These are phyloP conservation scores for Plasmodium chabaudi DNA, from an alignment of 169 alveolate species.

Conservation along the genomic window DNA sequence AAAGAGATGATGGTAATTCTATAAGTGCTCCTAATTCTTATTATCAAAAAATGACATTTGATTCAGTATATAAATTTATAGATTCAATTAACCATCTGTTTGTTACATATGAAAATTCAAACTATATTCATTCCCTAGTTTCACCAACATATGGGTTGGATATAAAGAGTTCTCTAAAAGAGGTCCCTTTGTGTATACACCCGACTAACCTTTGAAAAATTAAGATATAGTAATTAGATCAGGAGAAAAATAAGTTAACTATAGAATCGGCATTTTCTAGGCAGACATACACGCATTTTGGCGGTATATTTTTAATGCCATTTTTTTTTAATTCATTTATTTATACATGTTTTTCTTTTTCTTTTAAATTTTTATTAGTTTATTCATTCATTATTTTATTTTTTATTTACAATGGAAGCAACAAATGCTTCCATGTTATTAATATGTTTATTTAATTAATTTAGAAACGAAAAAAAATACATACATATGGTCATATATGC, in stretches of 20 bases:
- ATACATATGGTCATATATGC: too few species aligned
- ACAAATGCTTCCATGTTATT: neutral
- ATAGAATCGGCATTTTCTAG: too few species aligned
- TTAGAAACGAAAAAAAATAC: neutral
- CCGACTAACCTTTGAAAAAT: constrained; percentile 49
- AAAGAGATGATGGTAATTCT: neutral
- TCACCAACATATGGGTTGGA: constrained; percentile 46
- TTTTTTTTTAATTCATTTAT: neutral
- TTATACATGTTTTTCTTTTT: neutral
- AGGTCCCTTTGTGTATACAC: constrained; percentile 44
- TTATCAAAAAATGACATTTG: constrained; percentile 24
- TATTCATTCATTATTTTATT: neutral
- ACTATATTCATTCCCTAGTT: constrained; percentile 31
- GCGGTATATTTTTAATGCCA: neutral
- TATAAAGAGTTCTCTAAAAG: constrained; percentile 44
- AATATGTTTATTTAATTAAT: neutral
- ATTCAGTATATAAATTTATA: constrained; percentile 49
- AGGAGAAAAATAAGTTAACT: too few species aligned
- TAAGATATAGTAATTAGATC: neutral
- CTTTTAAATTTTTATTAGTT: neutral
- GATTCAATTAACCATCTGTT: constrained; percentile 60
- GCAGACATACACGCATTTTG: too few species aligned
- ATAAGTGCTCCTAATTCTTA: neutral
- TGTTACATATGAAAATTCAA: constrained; percentile 50
- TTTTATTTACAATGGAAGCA: neutral